Percentiles rank a stretch among this genome's conserved stretches.
phyloP scores from a whole-genome alignment of 73 alveolate genomes.

The Tetrahymena thermophila region DNA sequence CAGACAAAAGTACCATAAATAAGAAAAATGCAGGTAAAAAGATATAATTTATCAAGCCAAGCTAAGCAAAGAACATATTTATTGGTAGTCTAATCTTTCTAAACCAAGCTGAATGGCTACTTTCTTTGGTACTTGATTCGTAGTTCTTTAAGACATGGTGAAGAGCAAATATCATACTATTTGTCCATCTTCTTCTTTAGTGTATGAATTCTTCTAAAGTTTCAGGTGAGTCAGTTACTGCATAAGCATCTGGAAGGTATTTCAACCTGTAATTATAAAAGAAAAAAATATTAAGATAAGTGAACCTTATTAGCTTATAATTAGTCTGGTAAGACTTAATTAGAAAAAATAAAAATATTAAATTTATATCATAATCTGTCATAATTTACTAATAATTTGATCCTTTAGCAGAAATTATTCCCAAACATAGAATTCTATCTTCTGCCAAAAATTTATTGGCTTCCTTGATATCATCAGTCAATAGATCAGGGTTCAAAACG shows the following conservation, averaged over 20 bases:
- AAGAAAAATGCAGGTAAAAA: not conserved
- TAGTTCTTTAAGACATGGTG: conserved; percentile 4
- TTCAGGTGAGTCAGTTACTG: conserved; percentile 57
- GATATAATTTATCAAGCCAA: not conserved
- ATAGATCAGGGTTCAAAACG: conserved; percentile 18
- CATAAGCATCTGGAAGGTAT: conserved; percentile 49
- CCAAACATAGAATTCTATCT: conserved; percentile 53
- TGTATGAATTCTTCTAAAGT: conserved; percentile 26
- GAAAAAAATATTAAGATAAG: not conserved
- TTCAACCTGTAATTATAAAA: not conserved
- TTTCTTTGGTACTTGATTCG: not conserved
- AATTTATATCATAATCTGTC: not conserved
- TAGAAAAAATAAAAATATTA: too few relatives aligned
- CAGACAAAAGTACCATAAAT: not conserved
- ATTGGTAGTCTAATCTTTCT: not conserved
- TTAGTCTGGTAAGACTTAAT: too few relatives aligned
- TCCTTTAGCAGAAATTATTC: not conserved
- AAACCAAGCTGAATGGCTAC: conserved; percentile 1
- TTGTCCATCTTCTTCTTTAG: conserved; percentile 66
- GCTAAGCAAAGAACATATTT: not conserved
- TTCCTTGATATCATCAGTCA: conserved; percentile 3
- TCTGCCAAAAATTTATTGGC: conserved; percentile 65
- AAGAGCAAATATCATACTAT: conserved; percentile 59
- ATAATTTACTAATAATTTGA: not conserved
- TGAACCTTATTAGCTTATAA: too few relatives aligned